Base-by-base conservation (phyloP, 2,329 filamentous ascomycete genomes). In the Diaporthe citriasiana region DNA sequence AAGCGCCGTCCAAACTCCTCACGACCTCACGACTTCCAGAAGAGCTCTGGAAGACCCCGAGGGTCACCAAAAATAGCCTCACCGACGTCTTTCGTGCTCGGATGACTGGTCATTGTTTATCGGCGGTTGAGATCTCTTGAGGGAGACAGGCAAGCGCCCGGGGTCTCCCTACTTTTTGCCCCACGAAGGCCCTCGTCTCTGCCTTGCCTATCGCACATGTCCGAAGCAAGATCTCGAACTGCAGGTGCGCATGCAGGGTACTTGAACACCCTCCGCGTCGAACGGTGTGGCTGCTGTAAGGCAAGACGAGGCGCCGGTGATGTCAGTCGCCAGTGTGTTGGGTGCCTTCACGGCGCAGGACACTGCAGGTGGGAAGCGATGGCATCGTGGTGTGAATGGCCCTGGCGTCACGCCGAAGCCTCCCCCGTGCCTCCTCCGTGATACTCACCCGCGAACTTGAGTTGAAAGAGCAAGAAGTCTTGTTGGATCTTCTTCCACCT, bases 1-100 rank as follows among this genome's bases (percentile, higher is more conserved):
- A 74, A 74, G 72, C 74, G 74, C 74, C 72, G 40, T 9, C 51
- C 45, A 57, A 65, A 66, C 38, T 42, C 40, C 63, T 15, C 55
- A 42, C 33, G n/a, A 56, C 42, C 59, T 72, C 72, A 57, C 56
- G 51, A 17, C 35, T 56, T 47, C 59, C 72, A 66, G 68, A 71
- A 66, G n/a, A 17, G 40, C 57, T 30, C 50, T 57, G 25, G 38
- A 63, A 55, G 56, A 6, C 70, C 9, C 9, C n/a, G 2, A 56
- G 25, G 22, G 25, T 22, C 42, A 51, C n/a, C 56, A 53, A 68
- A 33, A 65, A 68, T 72, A 65, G 53, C 5, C 35, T 57, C 59
- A 40, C 55, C 50, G 25, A 33, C 27, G 27, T 3, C 10, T 55
- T 7, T 7, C 40, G 35, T 17, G n/a, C 13, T 1, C 33, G 8